Evolutionary conservation across 371 early-diverging fungal genomes (phyloP).

Genomic region (Apophysomyces variabilis): DNA sequence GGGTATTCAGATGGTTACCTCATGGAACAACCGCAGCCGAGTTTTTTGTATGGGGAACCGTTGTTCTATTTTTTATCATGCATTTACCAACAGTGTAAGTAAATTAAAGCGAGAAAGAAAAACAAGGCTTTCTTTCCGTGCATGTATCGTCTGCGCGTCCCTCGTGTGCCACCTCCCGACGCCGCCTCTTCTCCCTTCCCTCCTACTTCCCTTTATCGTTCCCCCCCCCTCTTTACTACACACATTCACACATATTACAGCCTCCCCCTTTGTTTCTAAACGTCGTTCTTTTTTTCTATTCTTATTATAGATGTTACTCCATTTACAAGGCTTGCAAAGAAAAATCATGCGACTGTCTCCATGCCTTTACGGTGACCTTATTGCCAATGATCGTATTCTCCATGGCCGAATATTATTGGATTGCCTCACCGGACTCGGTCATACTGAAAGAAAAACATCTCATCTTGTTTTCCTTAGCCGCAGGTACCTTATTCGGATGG

Average conservation of each 20-base stretch:
- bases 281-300: not conserved
- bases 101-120: no score
- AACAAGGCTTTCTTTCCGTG: no score
- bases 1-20: constrained; percentile 30
- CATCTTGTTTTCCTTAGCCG: constrained; percentile 72
- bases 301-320: constrained; percentile 27
- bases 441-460: constrained; percentile 67
- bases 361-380: constrained; percentile 17
- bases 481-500: constrained; percentile 85
- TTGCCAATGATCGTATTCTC: constrained; percentile 15
- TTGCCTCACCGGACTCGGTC: constrained; percentile 69
- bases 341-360: constrained; percentile 28
- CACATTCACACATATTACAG: no score
- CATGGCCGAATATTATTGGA: constrained; percentile 51
- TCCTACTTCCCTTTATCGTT: not conserved
- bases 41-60: constrained; percentile 43
- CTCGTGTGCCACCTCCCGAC: no score
- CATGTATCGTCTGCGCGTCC: no score
- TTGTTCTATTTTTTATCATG: constrained; percentile 40
- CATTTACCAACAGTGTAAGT: constrained; percentile 51
- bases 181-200: not conserved
- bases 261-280: no score
- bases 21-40: constrained; percentile 37
- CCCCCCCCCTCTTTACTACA: no score
- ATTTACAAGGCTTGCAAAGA: constrained; percentile 67